Evolutionary conservation across 2,329 filamentous ascomycete species (phyloP), one percentile per base, ranked within the genome.

Genomic region (Fusarium bactridioides): DNA sequence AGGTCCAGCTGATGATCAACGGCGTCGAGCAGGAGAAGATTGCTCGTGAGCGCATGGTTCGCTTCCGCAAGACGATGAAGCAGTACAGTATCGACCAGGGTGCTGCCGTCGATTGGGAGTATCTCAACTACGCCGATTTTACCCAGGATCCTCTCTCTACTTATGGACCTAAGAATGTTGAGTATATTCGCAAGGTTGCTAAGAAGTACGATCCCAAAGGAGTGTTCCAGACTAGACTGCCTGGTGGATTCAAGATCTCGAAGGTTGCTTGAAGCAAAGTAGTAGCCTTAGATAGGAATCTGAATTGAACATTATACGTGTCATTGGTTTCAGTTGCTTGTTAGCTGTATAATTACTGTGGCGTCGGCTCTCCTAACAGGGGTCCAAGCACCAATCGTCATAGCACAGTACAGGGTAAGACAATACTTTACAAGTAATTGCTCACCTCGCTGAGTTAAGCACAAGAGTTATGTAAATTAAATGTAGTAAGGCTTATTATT

Each of bases 61-160:
- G 41, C 18, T 67, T 67, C 38, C 61, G 61, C 2, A 43, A 51
- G 21, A 27, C 38, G 0, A 59, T 67, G 5, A 67, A 67, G 38
- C 64, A 67, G n/a, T 66, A 41, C 6, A 67, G 61, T 5, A 21
- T 67, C 1, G 61, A 60, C 9, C 44, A 67, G 13, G 44, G 37
- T 1, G 61, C 31, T 7, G 61, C 64, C 7, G 64, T 67, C 1
- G 44, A 67, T 1, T 67, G 64, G 64, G 61, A 67, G 27, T 67
- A 67, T 29, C 64, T 67, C 3, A 67, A 67, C 27, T 67, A 67
- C 19, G 64, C 64, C 12, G 64, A 67, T n/a, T 67, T 67, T 2
- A 67, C 51, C 0, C 64, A 67, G 10, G 64, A 67, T 27, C 64
- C 64, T 7, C 51, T 67, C 0, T 67, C 64, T 29, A 67, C 64